Evolutionary conservation across 2,329 filamentous ascomycete species (phyloP), one percentile per base, ranked within the genome.

Genomic region (Talaromyces sp.): DNA sequence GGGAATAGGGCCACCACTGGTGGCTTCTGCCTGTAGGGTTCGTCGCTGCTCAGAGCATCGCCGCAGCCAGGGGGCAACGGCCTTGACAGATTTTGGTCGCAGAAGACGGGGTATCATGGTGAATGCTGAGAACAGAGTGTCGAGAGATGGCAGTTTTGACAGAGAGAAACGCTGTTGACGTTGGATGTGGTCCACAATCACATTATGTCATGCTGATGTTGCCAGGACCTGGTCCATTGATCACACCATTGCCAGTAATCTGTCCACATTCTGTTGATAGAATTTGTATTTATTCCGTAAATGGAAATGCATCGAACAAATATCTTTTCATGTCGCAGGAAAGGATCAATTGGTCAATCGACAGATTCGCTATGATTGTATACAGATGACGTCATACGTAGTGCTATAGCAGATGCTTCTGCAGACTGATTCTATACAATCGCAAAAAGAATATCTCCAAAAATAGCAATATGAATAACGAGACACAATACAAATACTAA

Each of bases 191-290:
- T 60, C 53, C 47, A 33, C 55, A 55, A n/a, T n/a, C 15, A 39
- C 36, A 39, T 58, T 58, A 58, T 53, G 60, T 62, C 60, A 63
- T 47, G 11, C 51, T 55, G 59, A 57, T 32, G 54, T 53, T 52
- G 49, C 30, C 17, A 51, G 44, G 25, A 39, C 4, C 28, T 33
- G 32, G 8, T 33, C 32, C 4, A 4, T 15, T n/a, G 17, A 36
- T 3, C 36, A 39, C 36, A 39, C 17, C 15, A n/a, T 39, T n/a
- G 36, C 15, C 6, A n/a, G 8, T n/a, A 13, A 3, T n/a, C 15
- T 13, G 5, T 7, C 15, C 11, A 36, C 33, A 13, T 36, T 13
- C 17, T 39, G 15, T 39, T 13, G 36, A 8, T 5, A 4, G 13
- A 13, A 36, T 3, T 15, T 10, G 28, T 6, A 30, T 30, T 22